A percentile compares a stretch with the other conserved stretches of the same genome.
These are phyloP conservation scores for Cyberlindnera mycetangii DNA, from an alignment of 805 yeast species.

Conservation along the genomic window DNA sequence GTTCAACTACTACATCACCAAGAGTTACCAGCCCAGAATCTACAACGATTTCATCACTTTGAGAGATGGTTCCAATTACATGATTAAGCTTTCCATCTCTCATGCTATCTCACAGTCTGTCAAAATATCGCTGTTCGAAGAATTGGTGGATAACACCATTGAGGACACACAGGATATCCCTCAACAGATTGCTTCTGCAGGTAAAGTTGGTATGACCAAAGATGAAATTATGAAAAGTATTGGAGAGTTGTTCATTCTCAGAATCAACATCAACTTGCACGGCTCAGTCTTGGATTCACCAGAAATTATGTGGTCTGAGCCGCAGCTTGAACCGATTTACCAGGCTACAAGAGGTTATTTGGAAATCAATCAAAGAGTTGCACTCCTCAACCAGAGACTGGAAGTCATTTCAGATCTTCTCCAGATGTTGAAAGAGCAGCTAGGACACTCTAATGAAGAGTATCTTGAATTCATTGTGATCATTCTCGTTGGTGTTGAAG, in stretches of 20 bases:
- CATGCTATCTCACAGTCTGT: constrained; percentile 96
- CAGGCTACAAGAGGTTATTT: constrained; percentile 95
- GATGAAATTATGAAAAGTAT: constrained; percentile 96
- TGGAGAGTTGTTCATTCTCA: constrained; percentile 88
- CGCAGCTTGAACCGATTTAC: constrained; percentile 94
- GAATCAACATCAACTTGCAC: constrained; percentile 79
- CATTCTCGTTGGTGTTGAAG: constrained; percentile 87
- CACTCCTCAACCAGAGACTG: constrained; percentile 81
- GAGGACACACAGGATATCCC: constrained; percentile 98
- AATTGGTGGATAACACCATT: constrained; percentile 92
- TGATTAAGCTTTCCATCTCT: constrained; percentile 88
- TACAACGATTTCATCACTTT: constrained; percentile 94
- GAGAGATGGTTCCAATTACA: constrained; percentile 83
- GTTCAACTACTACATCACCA: constrained; percentile 91
- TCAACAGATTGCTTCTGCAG: constrained; percentile 89
- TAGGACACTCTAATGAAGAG: constrained; percentile 93
- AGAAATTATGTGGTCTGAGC: constrained; percentile 98
- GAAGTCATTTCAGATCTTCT: constrained; percentile 91
- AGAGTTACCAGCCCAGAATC: constrained; percentile 90
- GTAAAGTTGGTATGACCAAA: constrained; percentile 91
- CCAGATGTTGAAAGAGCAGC: constrained; percentile 95
- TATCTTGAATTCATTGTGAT: constrained; percentile 89
- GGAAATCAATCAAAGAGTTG: constrained; percentile 92
- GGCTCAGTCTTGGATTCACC: constrained; percentile 94
- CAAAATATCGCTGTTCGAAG: constrained; percentile 92